Base-by-base conservation (phyloP, 768 basidiomycete genomes). In the Psilocybe azurescens region DNA sequence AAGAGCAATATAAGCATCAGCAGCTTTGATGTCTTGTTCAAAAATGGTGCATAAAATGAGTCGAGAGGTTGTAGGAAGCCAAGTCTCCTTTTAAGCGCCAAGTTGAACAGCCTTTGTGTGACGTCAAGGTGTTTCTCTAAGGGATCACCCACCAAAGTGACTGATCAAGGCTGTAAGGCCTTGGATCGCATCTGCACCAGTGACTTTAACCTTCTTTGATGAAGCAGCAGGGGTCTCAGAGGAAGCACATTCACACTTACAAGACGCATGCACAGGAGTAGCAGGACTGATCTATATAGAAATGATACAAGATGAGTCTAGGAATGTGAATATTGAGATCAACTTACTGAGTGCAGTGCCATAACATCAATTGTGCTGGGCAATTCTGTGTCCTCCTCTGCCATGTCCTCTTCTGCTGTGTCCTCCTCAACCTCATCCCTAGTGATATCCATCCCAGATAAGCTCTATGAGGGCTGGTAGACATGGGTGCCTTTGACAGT, bases 1-100 rank as follows among this genome's bases (percentile, higher is more conserved):
- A 41, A 69, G 48, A 18, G 57, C 61, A 20, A 61, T 36, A 48
- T 71, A 69, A 7, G 58, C 58, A 56, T 71, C 64, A 9, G 56
- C 65, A 48, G 63, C 56, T 24, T 61, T 59, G 16, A 61, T 68
- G 46, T 68, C 59, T 20, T 56, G 61, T 33, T 66, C 54, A 20
- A 67, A n/a, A 44, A 69, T 50, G 11, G 62, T 56, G 58, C 39
- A 56, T 0, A 69, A 29, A 14, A 50, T 47, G 3, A 66, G 46
- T 20, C 53, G 44, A 13, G 70, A 46, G 9, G 38, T 18, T 2
- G 32, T 38, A 4, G 4, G 13, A 13, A 72, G 64, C 68, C 70
- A 69, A 18, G 32, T 10, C 38, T 70, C 61, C 29, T 68, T 57
- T 49, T 66, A n/a, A n/a, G 55, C 5, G 63, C 66, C 66, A 13